Evolutionary conservation across 352 stramenopile genomes (phyloP), one percentile per base, ranked within the genome.

Genomic region (Phytophthora hibernalis): DNA sequence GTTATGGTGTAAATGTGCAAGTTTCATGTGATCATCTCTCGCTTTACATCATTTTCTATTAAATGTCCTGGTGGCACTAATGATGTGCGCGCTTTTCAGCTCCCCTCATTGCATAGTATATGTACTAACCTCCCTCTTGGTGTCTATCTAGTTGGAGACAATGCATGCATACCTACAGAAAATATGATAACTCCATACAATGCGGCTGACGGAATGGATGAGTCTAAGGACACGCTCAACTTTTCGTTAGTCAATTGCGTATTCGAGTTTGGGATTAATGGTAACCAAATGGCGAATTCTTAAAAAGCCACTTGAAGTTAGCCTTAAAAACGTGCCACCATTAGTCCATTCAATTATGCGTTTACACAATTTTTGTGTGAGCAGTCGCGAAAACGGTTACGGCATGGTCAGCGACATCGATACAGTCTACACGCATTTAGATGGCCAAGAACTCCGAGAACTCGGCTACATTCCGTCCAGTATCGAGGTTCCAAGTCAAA

Each of bases 151-250:
- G 53, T 43, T 15, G 38, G 22, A 22, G 53, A 60, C 9, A 60
- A 60, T 31, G 53, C 38, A 43, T 60, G 49, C 26, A 52, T 51
- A 51, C 53, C 38, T 43, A 60, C 53, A 51, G 22, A 60, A 45
- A 30, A 0, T 15, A 51, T 60, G 53, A 16, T 60, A 51, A 60
- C 24, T 33, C 52, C 37, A 13, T 60, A 60, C 26, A 50, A 8
- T 15, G 53, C 24, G 7, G 22, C 53, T 51, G 53, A 51, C 15
- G 38, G 38, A 22, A 51, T 60, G 38, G 16, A 60, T 20, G 22
- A 21, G 38, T 21, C 16, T 31, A 43, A 60, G 11, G 37, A 60
- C 4, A 60, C 12, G n/a, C 35, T 51, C 16, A 37, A 48, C 35
- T 18, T 42, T 42, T 42, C 20, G 35, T 42, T n/a, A 42, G 35